Percentiles rank a stretch among this genome's conserved stretches.
Conservation (phyloP, 371 early-diverging fungal genomes). For the Mortierella sp. region DNA sequence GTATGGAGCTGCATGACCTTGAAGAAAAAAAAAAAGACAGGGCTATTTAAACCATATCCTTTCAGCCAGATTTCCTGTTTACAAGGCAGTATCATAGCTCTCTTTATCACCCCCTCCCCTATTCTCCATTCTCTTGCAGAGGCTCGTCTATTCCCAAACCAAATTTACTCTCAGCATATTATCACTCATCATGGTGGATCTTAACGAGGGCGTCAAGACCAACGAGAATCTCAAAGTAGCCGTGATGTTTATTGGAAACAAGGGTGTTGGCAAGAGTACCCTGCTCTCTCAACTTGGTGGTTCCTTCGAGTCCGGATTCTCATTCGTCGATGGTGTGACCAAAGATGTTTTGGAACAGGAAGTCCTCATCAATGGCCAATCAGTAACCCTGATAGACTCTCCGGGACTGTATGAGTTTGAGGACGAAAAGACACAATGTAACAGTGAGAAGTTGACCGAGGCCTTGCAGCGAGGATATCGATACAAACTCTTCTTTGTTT, state of each 20-base stretch:
- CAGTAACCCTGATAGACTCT: slow-evolving; percentile 7
- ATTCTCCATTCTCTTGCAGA: too few relatives aligned
- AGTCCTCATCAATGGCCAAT: background rate
- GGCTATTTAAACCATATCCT: too few relatives aligned
- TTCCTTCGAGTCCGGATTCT: slow-evolving; percentile 11
- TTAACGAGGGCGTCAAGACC: too few relatives aligned
- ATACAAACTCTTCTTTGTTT: slow-evolving; percentile 21
- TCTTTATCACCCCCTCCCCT: too few relatives aligned
- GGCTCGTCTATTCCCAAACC: too few relatives aligned
- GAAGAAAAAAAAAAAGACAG: too few relatives aligned
- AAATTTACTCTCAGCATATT: too few relatives aligned
- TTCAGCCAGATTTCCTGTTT: too few relatives aligned
- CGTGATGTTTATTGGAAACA: slow-evolving; percentile 11
- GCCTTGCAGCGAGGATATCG: slow-evolving; percentile 8
- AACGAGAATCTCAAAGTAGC: background rate
- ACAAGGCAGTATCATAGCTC: too few relatives aligned
- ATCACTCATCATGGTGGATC: too few relatives aligned
- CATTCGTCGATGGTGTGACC: slow-evolving; percentile 9
- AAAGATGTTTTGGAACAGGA: background rate
- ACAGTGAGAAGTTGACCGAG: slow-evolving; percentile 2
- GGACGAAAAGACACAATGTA: background rate
- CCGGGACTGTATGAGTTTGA: slow-evolving; percentile 20
- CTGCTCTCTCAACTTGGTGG: slow-evolving; percentile 21
- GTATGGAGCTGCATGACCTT: too few relatives aligned
- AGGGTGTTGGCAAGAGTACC: slow-evolving; percentile 20